phyloP scores from a whole-genome alignment of 2,329 filamentous ascomycete genomes.

The Verticillium dahliae region DNA sequence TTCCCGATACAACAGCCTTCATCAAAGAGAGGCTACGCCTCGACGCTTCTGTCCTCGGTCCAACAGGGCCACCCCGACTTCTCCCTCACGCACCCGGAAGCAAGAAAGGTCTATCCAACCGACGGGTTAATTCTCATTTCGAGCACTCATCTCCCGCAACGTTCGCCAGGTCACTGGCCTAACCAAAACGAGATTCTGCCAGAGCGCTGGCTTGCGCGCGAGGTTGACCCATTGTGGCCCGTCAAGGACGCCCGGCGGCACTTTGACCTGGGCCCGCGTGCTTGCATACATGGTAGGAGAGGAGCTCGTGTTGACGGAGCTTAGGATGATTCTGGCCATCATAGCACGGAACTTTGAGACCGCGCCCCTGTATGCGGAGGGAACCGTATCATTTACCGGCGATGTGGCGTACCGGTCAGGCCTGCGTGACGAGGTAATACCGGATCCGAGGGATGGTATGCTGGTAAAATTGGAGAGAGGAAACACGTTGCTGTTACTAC shows the following conservation, averaged over 20 bases:
- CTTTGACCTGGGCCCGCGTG: conserved; percentile 45
- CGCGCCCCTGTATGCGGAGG: conserved; percentile 25
- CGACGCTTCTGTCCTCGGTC: conserved; percentile 24
- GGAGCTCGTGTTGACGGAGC: conserved; percentile 45
- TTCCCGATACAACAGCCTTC: conserved; percentile 44
- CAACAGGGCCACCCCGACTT: conserved; percentile 15
- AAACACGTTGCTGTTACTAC: not conserved
- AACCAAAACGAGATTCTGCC: conserved; percentile 30
- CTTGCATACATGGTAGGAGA: conserved; percentile 43
- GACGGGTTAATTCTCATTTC: conserved; percentile 23
- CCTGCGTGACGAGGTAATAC: conserved; percentile 6
- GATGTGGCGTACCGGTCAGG: conserved; percentile 20
- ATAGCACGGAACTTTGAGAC: conserved; percentile 44
- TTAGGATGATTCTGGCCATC: conserved; percentile 41
- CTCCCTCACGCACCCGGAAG: conserved; percentile 32
- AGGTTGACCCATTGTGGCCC: conserved; percentile 23
- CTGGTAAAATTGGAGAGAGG: conserved; percentile 11
- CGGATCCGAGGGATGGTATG: conserved; percentile 17
- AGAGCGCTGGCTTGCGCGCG: conserved; percentile 29
- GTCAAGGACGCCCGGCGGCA: conserved; percentile 42
- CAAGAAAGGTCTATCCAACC: conserved; percentile 32
- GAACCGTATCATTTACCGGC: conserved; percentile 23
- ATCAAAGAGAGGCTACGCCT: conserved; percentile 47
- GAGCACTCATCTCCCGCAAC: conserved; percentile 18
- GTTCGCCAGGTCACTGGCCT: conserved; percentile 22